These are phyloP conservation scores for Monosporascus sp. DNA, from an alignment of 2,329 filamentous ascomycete species.

Conservation along the genomic window DNA sequence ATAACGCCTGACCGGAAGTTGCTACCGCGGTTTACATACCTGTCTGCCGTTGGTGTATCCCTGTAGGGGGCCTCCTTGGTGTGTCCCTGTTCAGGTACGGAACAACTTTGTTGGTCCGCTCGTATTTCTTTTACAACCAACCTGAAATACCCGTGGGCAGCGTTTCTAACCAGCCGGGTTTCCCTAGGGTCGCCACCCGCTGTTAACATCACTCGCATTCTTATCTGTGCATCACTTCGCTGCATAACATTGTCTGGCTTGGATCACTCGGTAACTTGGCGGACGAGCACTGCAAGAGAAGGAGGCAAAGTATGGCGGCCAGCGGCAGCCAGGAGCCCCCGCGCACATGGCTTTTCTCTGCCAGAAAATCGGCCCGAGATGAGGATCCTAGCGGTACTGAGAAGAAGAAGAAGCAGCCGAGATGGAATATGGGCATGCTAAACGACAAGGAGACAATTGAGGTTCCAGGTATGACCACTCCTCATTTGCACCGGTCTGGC, in stretches of 20 bases:
- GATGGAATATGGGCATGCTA: conserved; percentile 71
- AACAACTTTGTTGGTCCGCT: too few relatives aligned
- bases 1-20: too few relatives aligned
- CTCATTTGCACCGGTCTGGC: background rate
- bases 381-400: conserved; percentile 6
- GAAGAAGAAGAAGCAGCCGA: conserved; percentile 11
- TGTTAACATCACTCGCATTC: background rate
- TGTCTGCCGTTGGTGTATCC: too few relatives aligned
- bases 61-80: too few relatives aligned
- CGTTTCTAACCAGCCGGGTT: background rate
- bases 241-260: background rate
- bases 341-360: conserved; percentile 15
- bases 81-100: too few relatives aligned
- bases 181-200: background rate
- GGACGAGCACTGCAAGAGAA: background rate
- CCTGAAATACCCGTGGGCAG: background rate
- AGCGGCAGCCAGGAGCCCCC: conserved; percentile 5
- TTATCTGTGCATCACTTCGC: background rate
- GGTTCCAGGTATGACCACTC: conserved; percentile 63
- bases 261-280: background rate
- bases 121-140: too few relatives aligned
- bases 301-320: conserved; percentile 12
- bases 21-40: too few relatives aligned
- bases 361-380: conserved; percentile 4
- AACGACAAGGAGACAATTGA: conserved; percentile 78